A percentile compares a stretch with the other conserved stretches of the same genome.
These are phyloP conservation scores for Capillidium heterosporum DNA, from an alignment of 371 early-diverging fungal species.

Conservation along the genomic window DNA sequence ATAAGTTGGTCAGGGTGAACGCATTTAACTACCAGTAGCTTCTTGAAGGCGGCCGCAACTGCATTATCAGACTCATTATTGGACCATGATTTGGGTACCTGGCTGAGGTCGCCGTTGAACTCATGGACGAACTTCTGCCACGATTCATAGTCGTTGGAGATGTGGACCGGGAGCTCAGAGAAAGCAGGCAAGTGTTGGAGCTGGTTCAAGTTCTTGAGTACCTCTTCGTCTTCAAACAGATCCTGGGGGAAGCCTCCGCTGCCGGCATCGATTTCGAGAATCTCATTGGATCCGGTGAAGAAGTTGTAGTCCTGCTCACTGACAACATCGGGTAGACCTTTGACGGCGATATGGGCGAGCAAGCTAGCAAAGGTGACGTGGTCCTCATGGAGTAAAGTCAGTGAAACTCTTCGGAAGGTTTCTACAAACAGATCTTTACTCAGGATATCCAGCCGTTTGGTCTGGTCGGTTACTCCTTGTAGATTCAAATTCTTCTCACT, in stretches of 20 bases:
- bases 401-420: slow-evolving; percentile 63
- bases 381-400: slow-evolving; percentile 77
- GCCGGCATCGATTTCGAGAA: slow-evolving; percentile 21
- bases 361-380: slow-evolving; percentile 75
- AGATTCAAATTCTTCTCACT: slow-evolving; percentile 62
- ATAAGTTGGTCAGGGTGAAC: slow-evolving; percentile 79
- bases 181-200: slow-evolving; percentile 33
- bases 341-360: slow-evolving; percentile 70
- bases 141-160: slow-evolving; percentile 20
- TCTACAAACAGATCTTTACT: slow-evolving; percentile 67
- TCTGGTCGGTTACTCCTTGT: slow-evolving; percentile 46
- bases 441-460: slow-evolving; percentile 52
- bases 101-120: slow-evolving; percentile 28
- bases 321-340: slow-evolving; percentile 28
- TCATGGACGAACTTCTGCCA: slow-evolving; percentile 38
- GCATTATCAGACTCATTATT: slow-evolving; percentile 5
- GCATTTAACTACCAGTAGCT: slow-evolving; percentile 63
- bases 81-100: slow-evolving; percentile 50
- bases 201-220: slow-evolving; percentile 26
- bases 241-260: slow-evolving; percentile 19
- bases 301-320: slow-evolving; percentile 60
- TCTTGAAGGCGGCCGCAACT: slow-evolving; percentile 25
- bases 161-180: slow-evolving; percentile 26
- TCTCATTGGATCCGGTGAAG: slow-evolving; percentile 33
- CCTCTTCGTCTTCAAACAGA: slow-evolving; percentile 46